Base-by-base conservation (phyloP, 2,329 filamentous ascomycete species). In the Microsporum canis region DNA sequence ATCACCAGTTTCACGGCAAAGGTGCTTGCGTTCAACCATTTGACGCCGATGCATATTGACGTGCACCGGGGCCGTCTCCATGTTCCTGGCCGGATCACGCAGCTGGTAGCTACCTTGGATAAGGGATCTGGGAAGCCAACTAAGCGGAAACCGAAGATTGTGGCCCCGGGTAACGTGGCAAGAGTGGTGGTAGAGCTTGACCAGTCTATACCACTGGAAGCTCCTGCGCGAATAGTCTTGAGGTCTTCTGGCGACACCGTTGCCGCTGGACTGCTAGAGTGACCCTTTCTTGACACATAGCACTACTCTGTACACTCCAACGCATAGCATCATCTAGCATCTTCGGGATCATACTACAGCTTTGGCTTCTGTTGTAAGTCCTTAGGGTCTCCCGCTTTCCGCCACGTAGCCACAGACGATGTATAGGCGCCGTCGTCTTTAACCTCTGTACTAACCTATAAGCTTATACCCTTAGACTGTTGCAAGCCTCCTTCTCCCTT, bases 31-130 rank as follows among this genome's bases (percentile, higher is more conserved):
- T 95, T 97, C 68, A 90, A 96, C 63, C 87, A 92, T 64, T 76
- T 99, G 14, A 87, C 91, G 75, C 92, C 92, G 0, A 94, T 92
- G 84, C 84, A 84, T 29, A 84, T 97, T 7, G 92, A 97, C 69
- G 84, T 99, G 6, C 91, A 96, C 72, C 80, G 90, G 23, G 94
- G 94, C 0, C 82, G 91, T 6, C 76, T 97, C 58, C 88, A 96
- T 71, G 84, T 86, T 0, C 81, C 89, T 0, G 94, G 88, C 0
- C 82, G 83, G 56, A 88, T 99, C 45, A 80, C 81, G 59, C 82
- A 84, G 64, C 80, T 97, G 65, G 76, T 87, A 6, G 88, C 88
- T 0, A 80, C 85, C 1, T 73, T 97, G 49, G 89, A 96, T 72
- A 95, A 95, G 74, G 79, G 80, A 6, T 89, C 83, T 1, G 92